Conservation (phyloP, 495 filamentous ascomycete genomes). For the Friedmanniomyces simplex region DNA sequence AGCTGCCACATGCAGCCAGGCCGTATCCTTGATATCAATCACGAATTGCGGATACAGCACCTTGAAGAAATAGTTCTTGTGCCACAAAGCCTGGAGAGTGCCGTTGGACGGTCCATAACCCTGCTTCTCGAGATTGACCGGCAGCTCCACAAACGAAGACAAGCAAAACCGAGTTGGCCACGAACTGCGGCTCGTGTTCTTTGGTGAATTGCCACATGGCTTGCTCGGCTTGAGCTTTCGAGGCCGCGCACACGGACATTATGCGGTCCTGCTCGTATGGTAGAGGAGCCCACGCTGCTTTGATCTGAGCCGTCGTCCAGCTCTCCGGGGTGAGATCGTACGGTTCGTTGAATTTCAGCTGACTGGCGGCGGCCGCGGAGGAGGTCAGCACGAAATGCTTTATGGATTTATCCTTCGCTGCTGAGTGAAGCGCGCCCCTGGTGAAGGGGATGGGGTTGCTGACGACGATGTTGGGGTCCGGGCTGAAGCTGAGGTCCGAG, state of each 20-base stretch:
- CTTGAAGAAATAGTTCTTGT: neutral
- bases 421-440: constrained; percentile 34
- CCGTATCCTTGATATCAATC: constrained; percentile 41
- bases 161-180: constrained; percentile 1
- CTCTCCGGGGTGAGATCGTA: neutral
- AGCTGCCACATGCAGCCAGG: constrained; percentile 37
- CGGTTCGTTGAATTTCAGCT: neutral
- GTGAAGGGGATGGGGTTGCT: constrained; percentile 23
- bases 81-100: neutral
- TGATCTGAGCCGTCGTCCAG: constrained; percentile 35
- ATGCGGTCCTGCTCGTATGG: constrained; percentile 24
- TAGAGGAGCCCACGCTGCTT: constrained; percentile 35
- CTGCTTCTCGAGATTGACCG: constrained; percentile 1
- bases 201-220: constrained; percentile 19
- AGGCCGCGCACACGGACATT: constrained; percentile 23
- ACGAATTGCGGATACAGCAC: constrained; percentile 10
- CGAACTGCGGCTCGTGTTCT: constrained; percentile 13
- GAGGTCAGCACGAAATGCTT: constrained; percentile 45
- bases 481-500: neutral
- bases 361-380: constrained; percentile 29
- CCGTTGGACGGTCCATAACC: neutral
- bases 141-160: neutral
- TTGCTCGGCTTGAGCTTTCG: constrained; percentile 17
- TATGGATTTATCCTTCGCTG: constrained; percentile 34
- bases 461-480: constrained; percentile 6